phyloP scores from a whole-genome alignment of 2,329 filamentous ascomycete genomes.

The Rutstroemia sp. region DNA sequence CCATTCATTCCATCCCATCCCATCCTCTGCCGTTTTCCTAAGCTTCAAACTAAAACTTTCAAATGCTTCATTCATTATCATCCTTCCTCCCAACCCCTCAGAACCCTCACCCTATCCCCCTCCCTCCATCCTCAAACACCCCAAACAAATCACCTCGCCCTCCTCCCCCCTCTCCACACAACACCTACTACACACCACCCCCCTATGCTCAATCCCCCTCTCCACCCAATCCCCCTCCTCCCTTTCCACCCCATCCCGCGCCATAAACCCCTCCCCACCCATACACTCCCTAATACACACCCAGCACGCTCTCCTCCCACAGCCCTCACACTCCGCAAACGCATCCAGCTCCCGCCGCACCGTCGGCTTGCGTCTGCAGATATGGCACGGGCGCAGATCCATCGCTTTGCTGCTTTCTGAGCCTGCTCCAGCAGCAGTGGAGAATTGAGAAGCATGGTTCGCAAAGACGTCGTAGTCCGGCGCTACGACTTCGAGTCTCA shows the following conservation, averaged over 20 bases:
- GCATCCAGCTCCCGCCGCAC: slow-evolving; percentile 59
- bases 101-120: background rate
- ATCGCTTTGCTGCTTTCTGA: background rate
- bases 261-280: slow-evolving; percentile 13
- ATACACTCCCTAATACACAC: slow-evolving; percentile 59
- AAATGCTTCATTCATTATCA: background rate
- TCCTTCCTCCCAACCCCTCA: no score
- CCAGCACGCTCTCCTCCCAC: slow-evolving; percentile 56
- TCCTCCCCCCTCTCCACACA: slow-evolving; percentile 58
- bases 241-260: background rate
- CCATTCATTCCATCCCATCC: no score
- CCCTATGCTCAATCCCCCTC: slow-evolving; percentile 13
- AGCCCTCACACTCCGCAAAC: slow-evolving; percentile 57
- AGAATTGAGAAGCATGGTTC: background rate
- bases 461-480: background rate
- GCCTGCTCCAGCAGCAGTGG: no score
- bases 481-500: background rate
- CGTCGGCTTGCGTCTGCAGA: slow-evolving; percentile 58
- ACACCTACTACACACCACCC: slow-evolving; percentile 58
- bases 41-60: no score
- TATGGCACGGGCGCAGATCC: slow-evolving; percentile 51
- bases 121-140: slow-evolving; percentile 40
- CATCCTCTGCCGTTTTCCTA: no score
- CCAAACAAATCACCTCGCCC: slow-evolving; percentile 59
- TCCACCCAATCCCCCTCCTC: background rate